Evolutionary conservation across 2,329 filamentous ascomycete genomes (phyloP), one percentile per base, ranked within the genome.

Genomic region (Aspergillus glaucus): DNA sequence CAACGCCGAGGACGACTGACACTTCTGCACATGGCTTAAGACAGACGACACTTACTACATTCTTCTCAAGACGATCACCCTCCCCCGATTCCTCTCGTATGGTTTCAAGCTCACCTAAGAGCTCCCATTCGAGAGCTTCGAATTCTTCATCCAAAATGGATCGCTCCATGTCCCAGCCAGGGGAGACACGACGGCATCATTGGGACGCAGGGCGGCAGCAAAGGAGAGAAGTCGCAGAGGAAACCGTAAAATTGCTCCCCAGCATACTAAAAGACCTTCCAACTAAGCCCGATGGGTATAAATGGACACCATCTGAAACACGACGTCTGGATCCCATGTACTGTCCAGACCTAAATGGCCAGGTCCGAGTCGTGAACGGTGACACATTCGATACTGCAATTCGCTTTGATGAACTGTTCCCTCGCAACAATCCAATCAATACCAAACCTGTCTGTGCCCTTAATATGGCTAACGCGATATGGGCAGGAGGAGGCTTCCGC

Each of bases 401-500:
- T 40, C 59, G 56, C 4, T 57, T 75, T 36, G 50, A 63, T 21
- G 52, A 57, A 26, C 52, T 57, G 21, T 46, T 45, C 9, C 46
- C 56, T 30, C 55, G 54, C 43, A 47, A 51, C 52, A 60, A 52
- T 7, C 46, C 50, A 50, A 57, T 54, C 44, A 63, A 67, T 57
- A 55, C 55, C 8, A 59, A 61, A 48, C 70, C 70, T 6, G 75
- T 85, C n/a, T 79, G 76, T 28, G 75, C 86, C 21, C 70, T 88
- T 50, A 88, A 87, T 58, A 80, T 86, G 69, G 84, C 84, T 14
- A 85, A 80, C 45, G 74, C 79, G 43, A 56, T 64, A 3, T 64
- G 59, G 12, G 75, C 79, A 0, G 85, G 84, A n/a, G 84, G 85
- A 17, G 82, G 82, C 15, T 87, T 82, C 76, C 61, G 76, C 4